Evolutionary conservation across 805 yeast species (phyloP).

Genomic region (Kuraishia piskuri): DNA sequence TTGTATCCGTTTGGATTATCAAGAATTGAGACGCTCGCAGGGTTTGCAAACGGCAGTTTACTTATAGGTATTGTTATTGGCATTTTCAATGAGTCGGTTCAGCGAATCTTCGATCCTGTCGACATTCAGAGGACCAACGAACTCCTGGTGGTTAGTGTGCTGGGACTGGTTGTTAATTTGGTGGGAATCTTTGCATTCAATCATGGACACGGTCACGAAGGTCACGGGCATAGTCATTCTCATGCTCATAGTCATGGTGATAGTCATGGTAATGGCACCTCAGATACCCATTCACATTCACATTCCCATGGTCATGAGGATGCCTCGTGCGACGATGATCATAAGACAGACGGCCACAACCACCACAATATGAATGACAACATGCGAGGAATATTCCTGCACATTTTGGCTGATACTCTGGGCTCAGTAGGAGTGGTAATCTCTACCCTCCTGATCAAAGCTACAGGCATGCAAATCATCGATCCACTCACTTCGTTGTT

Average conservation of each 20-base stretch:
- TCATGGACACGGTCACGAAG: conserved; percentile 57
- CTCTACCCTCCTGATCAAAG: conserved; percentile 70
- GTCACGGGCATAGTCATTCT: conserved; percentile 31
- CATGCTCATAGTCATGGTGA: conserved; percentile 11
- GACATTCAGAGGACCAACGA: conserved; percentile 74
- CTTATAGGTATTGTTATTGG: conserved; percentile 85
- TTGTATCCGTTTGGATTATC: conserved; percentile 80
- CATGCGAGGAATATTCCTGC: conserved; percentile 91
- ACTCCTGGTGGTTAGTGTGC: conserved; percentile 69
- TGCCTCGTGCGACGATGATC: conserved; percentile 10
- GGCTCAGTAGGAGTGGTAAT: conserved; percentile 97
- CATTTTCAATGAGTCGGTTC: conserved; percentile 78
- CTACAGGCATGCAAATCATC: conserved; percentile 63
- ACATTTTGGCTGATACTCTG: conserved; percentile 88
- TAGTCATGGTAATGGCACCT: conserved; percentile 15
- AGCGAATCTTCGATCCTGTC: conserved; percentile 73
- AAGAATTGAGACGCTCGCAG: conserved; percentile 85
- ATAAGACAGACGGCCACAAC: conserved; percentile 9
- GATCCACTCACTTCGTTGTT: conserved; percentile 90
- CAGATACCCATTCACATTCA: conserved; percentile 13
- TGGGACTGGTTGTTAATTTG: conserved; percentile 82
- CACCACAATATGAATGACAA: conserved; percentile 54
- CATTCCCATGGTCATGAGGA: conserved; percentile 20
- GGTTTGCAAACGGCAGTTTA: conserved; percentile 89
- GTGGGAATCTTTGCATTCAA: conserved; percentile 94